phyloP scores from a whole-genome alignment of 331 rosid genomes.

The Stylosanthes scabra region DNA sequence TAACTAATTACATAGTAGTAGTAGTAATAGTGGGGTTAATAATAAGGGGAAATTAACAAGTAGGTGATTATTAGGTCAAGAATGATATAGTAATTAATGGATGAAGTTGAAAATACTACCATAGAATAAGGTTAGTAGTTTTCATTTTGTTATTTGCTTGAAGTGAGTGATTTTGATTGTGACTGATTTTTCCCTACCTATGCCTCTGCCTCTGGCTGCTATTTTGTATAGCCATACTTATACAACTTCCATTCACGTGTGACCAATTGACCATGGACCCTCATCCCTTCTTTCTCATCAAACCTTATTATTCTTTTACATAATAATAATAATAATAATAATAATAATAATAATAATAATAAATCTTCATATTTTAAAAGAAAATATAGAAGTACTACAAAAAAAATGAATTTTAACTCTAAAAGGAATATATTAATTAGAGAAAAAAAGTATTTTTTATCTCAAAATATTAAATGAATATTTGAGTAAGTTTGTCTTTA shows the following conservation, averaged over 20 bases:
- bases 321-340: too few species aligned
- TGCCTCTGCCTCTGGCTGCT: neutral
- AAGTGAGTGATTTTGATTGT: slow-evolving; percentile 37
- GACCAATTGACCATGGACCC: neutral
- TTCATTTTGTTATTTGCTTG: slow-evolving; percentile 29
- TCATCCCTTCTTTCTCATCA: slow-evolving; percentile 1
- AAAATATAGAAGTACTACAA: too few species aligned
- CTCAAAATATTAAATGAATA: too few species aligned
- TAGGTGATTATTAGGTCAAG: slow-evolving; percentile 24
- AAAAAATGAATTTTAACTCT: too few species aligned
- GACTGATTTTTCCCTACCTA: slow-evolving; percentile 14
- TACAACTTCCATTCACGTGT: slow-evolving; percentile 24
- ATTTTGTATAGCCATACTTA: neutral
- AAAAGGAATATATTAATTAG: too few species aligned
- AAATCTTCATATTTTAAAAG: too few species aligned
- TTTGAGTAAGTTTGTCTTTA: too few species aligned
- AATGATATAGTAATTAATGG: neutral
- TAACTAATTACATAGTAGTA: too few species aligned
- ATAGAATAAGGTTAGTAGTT: slow-evolving; percentile 6
- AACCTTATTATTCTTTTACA: neutral
- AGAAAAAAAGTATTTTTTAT: too few species aligned
- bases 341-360: too few species aligned
- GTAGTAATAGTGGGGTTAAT: too few species aligned
- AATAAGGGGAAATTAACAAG: neutral
- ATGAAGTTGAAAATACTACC: slow-evolving; percentile 14